Evolutionary conservation across 1,284 basidiomycete species (phyloP).

Genomic region (Malassezia restricta): DNA sequence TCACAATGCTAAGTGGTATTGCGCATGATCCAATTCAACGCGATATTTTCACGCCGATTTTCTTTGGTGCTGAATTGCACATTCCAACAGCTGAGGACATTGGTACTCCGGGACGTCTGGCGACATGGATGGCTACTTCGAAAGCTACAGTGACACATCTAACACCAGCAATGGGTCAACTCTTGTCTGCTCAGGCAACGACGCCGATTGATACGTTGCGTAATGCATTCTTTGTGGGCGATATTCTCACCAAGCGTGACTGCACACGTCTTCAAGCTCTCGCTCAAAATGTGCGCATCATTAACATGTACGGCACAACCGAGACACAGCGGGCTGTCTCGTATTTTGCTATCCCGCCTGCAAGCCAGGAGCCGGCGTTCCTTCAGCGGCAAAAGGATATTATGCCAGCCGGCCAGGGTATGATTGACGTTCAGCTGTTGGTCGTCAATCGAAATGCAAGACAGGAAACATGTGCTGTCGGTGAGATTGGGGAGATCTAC

Average conservation of each 20-base stretch:
- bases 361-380: constrained; percentile 75
- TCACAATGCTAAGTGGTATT: constrained; percentile 98
- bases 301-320: constrained; percentile 99
- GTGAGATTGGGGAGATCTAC: constrained; percentile 97
- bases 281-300: constrained; percentile 71
- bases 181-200: constrained; percentile 88
- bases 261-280: constrained; percentile 88
- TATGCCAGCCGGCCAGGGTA: constrained; percentile 93
- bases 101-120: constrained; percentile 85
- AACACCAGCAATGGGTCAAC: constrained; percentile 90
- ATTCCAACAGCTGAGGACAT: constrained; percentile 97
- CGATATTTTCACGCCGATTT: constrained; percentile 97
- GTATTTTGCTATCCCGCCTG: constrained; percentile 83
- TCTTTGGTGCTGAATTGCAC: constrained; percentile 88
- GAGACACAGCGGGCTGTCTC: constrained; percentile 98
- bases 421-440: constrained; percentile 93
- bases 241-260: constrained; percentile 95
- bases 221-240: constrained; percentile 98
- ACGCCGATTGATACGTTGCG: constrained; percentile 71
- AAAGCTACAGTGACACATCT: constrained; percentile 73
- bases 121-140: constrained; percentile 95
- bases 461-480: constrained; percentile 77
- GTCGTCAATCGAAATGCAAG: constrained; percentile 90
- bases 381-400: constrained; percentile 90
- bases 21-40: constrained; percentile 98